These are phyloP conservation scores for Trichoderma brevicompactum DNA, from an alignment of 2,329 filamentous ascomycete genomes.

Conservation along the genomic window DNA sequence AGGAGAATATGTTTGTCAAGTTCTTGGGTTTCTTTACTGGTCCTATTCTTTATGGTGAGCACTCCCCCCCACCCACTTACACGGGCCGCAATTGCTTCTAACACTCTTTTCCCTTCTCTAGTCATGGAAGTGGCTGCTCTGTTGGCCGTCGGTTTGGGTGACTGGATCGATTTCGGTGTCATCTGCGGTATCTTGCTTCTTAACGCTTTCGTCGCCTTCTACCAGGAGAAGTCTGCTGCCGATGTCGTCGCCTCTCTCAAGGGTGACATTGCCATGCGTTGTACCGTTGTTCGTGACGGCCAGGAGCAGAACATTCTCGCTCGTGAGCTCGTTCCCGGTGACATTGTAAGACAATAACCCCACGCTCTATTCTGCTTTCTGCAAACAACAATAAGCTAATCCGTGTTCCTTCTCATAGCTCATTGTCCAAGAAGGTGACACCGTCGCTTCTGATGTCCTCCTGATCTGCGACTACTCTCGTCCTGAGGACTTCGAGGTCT, in stretches of 20 bases:
- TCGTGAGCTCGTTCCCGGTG: constrained; percentile 82
- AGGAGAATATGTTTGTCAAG: constrained; percentile 82
- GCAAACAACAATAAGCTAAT: neutral
- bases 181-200: constrained; percentile 82
- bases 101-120: neutral
- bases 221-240: constrained; percentile 87
- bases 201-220: constrained; percentile 83
- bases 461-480: constrained; percentile 83
- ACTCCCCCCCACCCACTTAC: too few species aligned
- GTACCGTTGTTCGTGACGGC: constrained; percentile 80
- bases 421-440: constrained; percentile 80
- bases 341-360: constrained; percentile 68
- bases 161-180: constrained; percentile 94
- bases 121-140: constrained; percentile 59
- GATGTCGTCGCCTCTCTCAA: constrained; percentile 90
- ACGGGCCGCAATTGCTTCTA: too few species aligned
- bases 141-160: constrained; percentile 79
- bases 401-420: neutral
- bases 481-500: constrained; percentile 58
- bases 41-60: constrained; percentile 62
- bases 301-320: constrained; percentile 78
- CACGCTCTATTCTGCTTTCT: neutral
- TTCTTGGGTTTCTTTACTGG: constrained; percentile 84
- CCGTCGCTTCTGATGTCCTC: constrained; percentile 85
- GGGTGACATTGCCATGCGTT: constrained; percentile 86